These are phyloP conservation scores for Niebla homalea DNA, from an alignment of 495 filamentous ascomycete genomes.

Conservation along the genomic window DNA sequence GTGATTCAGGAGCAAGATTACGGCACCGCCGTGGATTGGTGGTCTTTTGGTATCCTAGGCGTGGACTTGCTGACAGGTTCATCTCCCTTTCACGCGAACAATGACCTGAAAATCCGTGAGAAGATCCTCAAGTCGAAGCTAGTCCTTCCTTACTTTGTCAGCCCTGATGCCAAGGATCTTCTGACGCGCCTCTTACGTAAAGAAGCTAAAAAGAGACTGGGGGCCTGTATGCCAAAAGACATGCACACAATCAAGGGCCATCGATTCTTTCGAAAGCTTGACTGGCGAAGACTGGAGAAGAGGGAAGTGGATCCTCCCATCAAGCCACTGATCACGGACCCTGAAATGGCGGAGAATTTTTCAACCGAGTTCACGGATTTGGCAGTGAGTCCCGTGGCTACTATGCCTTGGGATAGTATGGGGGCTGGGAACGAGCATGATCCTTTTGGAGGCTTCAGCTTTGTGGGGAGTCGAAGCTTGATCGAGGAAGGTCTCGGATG, in stretches of 20 bases:
- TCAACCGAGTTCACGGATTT: conserved; percentile 73
- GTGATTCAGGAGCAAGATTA: conserved; percentile 75
- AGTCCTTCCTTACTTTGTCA: conserved; percentile 71
- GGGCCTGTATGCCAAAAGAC: conserved; percentile 78
- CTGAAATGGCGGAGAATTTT: conserved; percentile 93
- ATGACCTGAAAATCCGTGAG: conserved; percentile 81
- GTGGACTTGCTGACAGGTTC: conserved; percentile 83
- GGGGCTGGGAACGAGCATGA: conserved; percentile 40
- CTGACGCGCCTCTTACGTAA: conserved; percentile 80
- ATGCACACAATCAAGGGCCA: conserved; percentile 77
- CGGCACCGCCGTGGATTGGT: conserved; percentile 93
- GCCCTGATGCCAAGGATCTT: conserved; percentile 83
- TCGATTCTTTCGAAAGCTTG: conserved; percentile 89
- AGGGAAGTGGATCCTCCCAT: conserved; percentile 79
- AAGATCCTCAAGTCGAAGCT: conserved; percentile 90
- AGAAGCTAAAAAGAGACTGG: conserved; percentile 77
- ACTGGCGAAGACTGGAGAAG: conserved; percentile 71
- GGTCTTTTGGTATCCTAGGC: conserved; percentile 86
- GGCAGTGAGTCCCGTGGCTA: conserved; percentile 59
- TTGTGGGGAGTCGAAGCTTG: conserved; percentile 77
- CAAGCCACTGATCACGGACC: conserved; percentile 81
- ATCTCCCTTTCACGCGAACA: conserved; percentile 80
- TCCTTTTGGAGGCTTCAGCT: conserved; percentile 91
- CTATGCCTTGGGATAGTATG: conserved; percentile 15
- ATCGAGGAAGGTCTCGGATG: conserved; percentile 42